A percentile compares a stretch with the other conserved stretches of the same genome.
phyloP scores from a whole-genome alignment of 176 grass and related monocot genomes.

The Zizania latifolia region DNA sequence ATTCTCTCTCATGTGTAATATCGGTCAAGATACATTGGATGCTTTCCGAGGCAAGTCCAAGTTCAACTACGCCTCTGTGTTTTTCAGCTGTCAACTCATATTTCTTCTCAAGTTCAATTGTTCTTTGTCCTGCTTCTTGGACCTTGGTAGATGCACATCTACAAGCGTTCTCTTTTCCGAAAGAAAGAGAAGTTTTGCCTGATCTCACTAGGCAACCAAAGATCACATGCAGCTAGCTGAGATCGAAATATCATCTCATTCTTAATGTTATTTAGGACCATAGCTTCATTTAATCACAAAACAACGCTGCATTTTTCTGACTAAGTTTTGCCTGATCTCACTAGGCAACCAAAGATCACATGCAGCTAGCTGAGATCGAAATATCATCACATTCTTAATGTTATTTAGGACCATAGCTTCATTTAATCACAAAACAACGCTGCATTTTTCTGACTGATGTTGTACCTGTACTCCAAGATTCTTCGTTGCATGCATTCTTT shows the following conservation, averaged over 20 bases:
- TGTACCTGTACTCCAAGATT: constrained; percentile 50
- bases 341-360: background rate
- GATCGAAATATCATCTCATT: background rate
- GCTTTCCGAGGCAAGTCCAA: constrained; percentile 31
- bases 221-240: background rate
- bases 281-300: background rate
- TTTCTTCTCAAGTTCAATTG: constrained; percentile 34
- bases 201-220: background rate
- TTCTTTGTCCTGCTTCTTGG: constrained; percentile 25
- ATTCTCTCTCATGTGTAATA: constrained; percentile 23
- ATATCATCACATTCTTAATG: background rate
- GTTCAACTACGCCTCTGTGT: background rate
- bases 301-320: constrained; percentile 10
- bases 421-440: constrained; percentile 11
- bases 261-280: background rate
- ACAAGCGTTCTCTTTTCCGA: background rate
- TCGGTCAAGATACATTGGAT: constrained; percentile 41
- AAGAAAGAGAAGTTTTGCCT: background rate
- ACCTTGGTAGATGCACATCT: background rate
- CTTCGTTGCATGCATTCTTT: constrained; percentile 45
- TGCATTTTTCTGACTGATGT: constrained; percentile 42
- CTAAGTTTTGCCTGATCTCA: background rate
- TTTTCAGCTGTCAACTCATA: constrained; percentile 55
- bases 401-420: background rate
- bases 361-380: background rate